phyloP scores from a whole-genome alignment of 441 rosid species.

The Erysimum cheiri region DNA sequence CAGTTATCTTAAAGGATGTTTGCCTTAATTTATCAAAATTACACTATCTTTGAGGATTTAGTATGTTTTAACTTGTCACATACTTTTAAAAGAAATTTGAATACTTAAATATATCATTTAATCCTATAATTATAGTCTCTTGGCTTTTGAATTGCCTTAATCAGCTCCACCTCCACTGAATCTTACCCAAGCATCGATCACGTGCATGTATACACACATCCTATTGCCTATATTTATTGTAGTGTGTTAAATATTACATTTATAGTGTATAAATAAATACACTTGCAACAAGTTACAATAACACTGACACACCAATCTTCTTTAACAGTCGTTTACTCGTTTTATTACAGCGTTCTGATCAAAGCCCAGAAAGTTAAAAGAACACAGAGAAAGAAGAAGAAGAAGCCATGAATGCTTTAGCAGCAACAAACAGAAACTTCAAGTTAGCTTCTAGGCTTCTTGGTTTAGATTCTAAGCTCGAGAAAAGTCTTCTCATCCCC shows the following conservation, averaged over 20 bases:
- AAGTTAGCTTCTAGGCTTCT: slow-evolving; percentile 87
- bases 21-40: slow-evolving; percentile 5
- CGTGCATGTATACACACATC: slow-evolving; percentile 30
- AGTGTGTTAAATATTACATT: not conserved
- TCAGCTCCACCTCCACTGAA: slow-evolving; percentile 45
- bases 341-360: slow-evolving; percentile 31
- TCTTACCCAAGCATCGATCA: slow-evolving; percentile 44
- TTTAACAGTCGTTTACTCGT: not conserved
- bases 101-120: not conserved
- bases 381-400: slow-evolving; percentile 26
- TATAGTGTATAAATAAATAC: not conserved
- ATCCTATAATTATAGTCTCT: not conserved
- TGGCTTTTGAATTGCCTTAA: not conserved
- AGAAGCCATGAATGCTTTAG: slow-evolving; percentile 96
- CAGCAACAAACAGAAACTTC: slow-evolving; percentile 92
- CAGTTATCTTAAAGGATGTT: slow-evolving; percentile 15
- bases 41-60: not conserved
- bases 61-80: not conserved
- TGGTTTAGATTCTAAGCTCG: slow-evolving; percentile 89
- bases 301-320: slow-evolving; percentile 27
- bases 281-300: slow-evolving; percentile 3
- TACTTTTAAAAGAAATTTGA: not conserved
- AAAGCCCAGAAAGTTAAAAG: not conserved
- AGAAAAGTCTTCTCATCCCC: slow-evolving; percentile 86
- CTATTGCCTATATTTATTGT: not conserved